Evolutionary conservation across 495 filamentous ascomycete genomes (phyloP), one percentile per base, ranked within the genome.

Genomic region (Aspergillus bridgeri): DNA sequence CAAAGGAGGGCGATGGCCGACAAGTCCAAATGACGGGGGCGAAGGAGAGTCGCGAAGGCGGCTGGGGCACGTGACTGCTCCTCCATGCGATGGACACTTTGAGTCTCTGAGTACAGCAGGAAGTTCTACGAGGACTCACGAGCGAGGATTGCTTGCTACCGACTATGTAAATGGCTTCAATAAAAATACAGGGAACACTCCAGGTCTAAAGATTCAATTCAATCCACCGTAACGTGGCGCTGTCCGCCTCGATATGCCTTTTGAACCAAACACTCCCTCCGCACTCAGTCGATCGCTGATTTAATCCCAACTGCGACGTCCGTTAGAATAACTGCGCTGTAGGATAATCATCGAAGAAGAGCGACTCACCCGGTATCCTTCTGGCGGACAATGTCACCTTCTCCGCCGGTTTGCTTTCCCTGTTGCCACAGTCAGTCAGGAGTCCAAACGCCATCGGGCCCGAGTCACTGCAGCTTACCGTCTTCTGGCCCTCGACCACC

Each of bases 401-500:
- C 75, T 27, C 79, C 71, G 2, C 86, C 88, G 51, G 70, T 83
- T 72, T 96, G 85, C 73, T 89, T 92, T 43, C 91, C 91, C 87
- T 90, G 50, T 27, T 57, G 20, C 55, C 29, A 29, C 44, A 25
- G 46, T 60, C 25, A 65, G 56, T 18, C 27, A 20, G 5, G 29
- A 13, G 18, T 25, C 9, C 1, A 6, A 20, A 42, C 11, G n/a
- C 8, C n/a, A 3, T 46, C 22, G 7, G 3, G 19, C 44, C n/a
- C 17, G 24, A 48, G 11, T 43, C 29, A 21, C 19, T 8, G 15
- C 42, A 5, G 59, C 75, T 61, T 68, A 82, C 79, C 44, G 78
- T 77, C 69, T 86, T 86, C 58, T 89, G 88, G 19, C 93, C 92
- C 69, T 98, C 94, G 6, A 98, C 91, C 22, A 98, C 94, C 68